A percentile compares a stretch with the other conserved stretches of the same genome.
Evolutionary conservation across 768 basidiomycete species (phyloP).

Genomic region (Calocera cornea): DNA sequence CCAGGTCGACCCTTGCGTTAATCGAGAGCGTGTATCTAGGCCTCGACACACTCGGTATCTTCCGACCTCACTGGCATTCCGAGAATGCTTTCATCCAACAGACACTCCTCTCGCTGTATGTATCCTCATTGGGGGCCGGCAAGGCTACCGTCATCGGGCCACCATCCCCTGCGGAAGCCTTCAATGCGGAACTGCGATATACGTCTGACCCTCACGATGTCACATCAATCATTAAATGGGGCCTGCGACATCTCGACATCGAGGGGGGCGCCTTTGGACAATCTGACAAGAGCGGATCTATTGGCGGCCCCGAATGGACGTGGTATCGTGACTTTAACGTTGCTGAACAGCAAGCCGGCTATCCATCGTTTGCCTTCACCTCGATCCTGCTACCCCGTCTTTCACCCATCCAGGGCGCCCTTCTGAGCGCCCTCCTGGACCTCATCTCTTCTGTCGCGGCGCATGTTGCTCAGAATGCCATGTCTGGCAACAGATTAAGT

Average conservation of each 20-base stretch:
- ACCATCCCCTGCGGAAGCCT: conserved; percentile 35
- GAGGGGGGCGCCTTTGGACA: conserved; percentile 44
- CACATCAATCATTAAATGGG: conserved; percentile 72
- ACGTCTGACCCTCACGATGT: conserved; percentile 61
- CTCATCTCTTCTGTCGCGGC: conserved; percentile 57
- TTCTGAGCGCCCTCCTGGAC: conserved; percentile 45
- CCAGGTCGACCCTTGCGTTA: conserved; percentile 3
- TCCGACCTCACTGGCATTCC: conserved; percentile 77
- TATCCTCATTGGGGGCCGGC: conserved; percentile 37
- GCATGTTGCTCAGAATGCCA: conserved; percentile 56
- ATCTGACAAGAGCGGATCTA: conserved; percentile 23
- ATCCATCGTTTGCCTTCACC: conserved; percentile 50
- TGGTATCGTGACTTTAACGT: conserved; percentile 59
- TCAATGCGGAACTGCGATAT: conserved; percentile 51
- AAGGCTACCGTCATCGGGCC: conserved; percentile 41
- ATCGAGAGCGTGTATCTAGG: conserved; percentile 31
- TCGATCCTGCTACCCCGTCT: conserved; percentile 46
- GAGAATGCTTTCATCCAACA: conserved; percentile 57
- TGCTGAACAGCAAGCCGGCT: conserved; percentile 45
- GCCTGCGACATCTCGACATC: conserved; percentile 55
- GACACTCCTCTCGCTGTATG: conserved; percentile 52
- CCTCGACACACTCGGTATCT: conserved; percentile 67
- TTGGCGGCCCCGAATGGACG: conserved; percentile 22
- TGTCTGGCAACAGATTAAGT: conserved; percentile 64
- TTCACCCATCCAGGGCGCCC: conserved; percentile 42